These are phyloP conservation scores for Tricholoma sp. DNA, from an alignment of 768 basidiomycete species.

Conservation along the genomic window DNA sequence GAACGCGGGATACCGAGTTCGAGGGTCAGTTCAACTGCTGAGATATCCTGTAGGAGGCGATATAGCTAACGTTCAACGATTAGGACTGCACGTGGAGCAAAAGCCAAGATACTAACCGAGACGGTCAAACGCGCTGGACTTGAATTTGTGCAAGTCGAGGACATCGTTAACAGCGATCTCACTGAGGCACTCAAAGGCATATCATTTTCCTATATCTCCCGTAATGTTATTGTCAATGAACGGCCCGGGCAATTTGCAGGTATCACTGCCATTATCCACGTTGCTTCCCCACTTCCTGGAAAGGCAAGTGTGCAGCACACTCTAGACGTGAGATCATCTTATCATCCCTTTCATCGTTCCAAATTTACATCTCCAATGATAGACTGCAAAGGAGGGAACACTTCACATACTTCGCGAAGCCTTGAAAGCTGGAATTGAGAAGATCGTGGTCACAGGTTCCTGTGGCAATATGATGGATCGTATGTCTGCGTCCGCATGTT, in stretches of 20 bases:
- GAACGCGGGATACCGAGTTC: no score
- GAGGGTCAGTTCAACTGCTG: slow-evolving; percentile 22
- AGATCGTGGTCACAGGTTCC: slow-evolving; percentile 28
- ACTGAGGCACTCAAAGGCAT: slow-evolving; percentile 16
- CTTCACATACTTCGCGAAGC: slow-evolving; percentile 24
- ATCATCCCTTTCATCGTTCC: neutral
- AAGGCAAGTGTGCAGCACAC: slow-evolving; percentile 13
- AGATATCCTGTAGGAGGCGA: neutral
- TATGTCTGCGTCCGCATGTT: slow-evolving; percentile 7
- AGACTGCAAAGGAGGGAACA: slow-evolving; percentile 24
- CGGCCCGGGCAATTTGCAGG: slow-evolving; percentile 16
- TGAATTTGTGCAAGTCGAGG: slow-evolving; percentile 22
- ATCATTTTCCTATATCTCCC: neutral
- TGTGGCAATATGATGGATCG: slow-evolving; percentile 27
- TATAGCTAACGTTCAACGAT: neutral
- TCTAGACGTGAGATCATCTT: slow-evolving; percentile 12
- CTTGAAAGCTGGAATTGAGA: slow-evolving; percentile 19
- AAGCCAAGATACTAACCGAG: slow-evolving; percentile 17
- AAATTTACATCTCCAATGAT: neutral
- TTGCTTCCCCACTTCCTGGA: slow-evolving; percentile 24
- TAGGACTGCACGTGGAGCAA: slow-evolving; percentile 29
- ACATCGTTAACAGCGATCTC: slow-evolving; percentile 12
- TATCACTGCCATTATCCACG: slow-evolving; percentile 37
- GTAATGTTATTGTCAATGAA: neutral
- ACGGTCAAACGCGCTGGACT: slow-evolving; percentile 22